Percentiles rank a stretch among this genome's conserved stretches.
phyloP scores from a whole-genome alignment of 768 basidiomycete species.

The Rhodotorula babjevae region DNA sequence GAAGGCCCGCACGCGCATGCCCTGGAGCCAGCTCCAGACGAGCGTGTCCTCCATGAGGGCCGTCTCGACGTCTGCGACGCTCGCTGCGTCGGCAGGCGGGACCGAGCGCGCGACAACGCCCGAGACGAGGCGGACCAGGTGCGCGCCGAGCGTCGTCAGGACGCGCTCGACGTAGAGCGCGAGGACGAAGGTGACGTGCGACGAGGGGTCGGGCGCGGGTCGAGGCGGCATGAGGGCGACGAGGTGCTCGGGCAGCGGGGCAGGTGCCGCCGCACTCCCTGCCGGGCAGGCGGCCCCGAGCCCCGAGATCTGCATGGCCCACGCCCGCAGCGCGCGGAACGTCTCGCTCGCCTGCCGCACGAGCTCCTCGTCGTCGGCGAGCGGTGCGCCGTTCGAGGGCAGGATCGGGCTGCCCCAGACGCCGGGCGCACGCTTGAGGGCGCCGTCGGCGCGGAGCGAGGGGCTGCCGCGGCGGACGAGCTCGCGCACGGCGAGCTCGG shows the following conservation, averaged over 20 bases:
- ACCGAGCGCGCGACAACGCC: slow-evolving; percentile 73
- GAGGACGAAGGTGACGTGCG: slow-evolving; percentile 19
- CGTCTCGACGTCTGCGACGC: slow-evolving; percentile 70
- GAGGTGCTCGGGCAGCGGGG: background rate
- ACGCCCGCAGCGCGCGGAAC: slow-evolving; percentile 49
- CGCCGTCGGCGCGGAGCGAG: slow-evolving; percentile 61
- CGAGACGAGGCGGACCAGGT: slow-evolving; percentile 61
- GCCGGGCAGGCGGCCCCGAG: slow-evolving; percentile 59
- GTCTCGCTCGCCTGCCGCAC: slow-evolving; percentile 33
- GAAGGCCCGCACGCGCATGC: slow-evolving; percentile 53
- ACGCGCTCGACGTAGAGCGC: slow-evolving; percentile 29
- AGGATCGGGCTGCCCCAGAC: slow-evolving; percentile 10
- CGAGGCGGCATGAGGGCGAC: slow-evolving; percentile 1
- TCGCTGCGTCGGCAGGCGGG: slow-evolving; percentile 59
- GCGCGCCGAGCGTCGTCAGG: slow-evolving; percentile 64
- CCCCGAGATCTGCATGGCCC: slow-evolving; percentile 62
- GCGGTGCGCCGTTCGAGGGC: no score
- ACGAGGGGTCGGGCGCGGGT: slow-evolving; percentile 5
- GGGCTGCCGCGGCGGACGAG: slow-evolving; percentile 50
- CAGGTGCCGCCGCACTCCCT: slow-evolving; percentile 24
- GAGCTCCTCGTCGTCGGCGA: background rate
- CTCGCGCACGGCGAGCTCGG: slow-evolving; percentile 82
- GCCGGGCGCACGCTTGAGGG: slow-evolving; percentile 4
- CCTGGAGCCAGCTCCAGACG: slow-evolving; percentile 76
- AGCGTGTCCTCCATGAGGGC: slow-evolving; percentile 86